Evolutionary conservation across 1,139 yeast species (phyloP), one percentile per base, ranked within the genome.

Genomic region (Lodderomyces beijingensis): DNA sequence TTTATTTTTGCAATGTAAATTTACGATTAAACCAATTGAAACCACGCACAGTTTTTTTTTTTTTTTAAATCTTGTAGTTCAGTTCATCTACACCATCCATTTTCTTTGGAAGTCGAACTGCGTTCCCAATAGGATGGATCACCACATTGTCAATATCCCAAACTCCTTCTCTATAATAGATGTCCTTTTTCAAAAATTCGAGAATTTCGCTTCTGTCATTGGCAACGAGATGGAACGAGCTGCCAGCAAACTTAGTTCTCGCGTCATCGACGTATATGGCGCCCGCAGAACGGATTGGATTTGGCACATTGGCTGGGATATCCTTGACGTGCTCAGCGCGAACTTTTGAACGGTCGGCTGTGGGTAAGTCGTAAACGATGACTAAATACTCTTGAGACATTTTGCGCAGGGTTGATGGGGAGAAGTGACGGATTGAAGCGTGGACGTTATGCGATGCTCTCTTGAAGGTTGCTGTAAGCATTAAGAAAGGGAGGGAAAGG

Each of bases 91-190:
- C 54, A 3, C 59, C 61, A 23, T 46, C 50, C 41, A 57, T 37
- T 26, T 45, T 48, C 40, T 50, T 50, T 10, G 62, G 60, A 26
- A 48, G 42, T 40, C 61, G 49, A 23, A 46, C 48, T 16, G 78
- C 79, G 45, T 55, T 40, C 23, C 61, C 61, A 28, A 58, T 46
- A 5, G 89, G 89, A 48, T 74, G 65, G 32, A 83, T 74, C 43
- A 77, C 51, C 16, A 75, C 80, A 35, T 67, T 71, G 28, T 77
- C 75, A 40, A 83, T 51, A 52, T 85, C 93, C 95, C 95, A 85
- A 38, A 85, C 72, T 0, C 88, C 91, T 19, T 68, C 64, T 43
- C 62, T 65, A 43, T 75, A 74, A 56, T 79, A 85, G 23, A 77
- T 55, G 51, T 85, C 95, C 36, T 62, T 51, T 49, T 78, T 72